Percentiles rank a stretch among this genome's conserved stretches.
Evolutionary conservation across 805 yeast genomes (phyloP).

Genomic region (Metschnikowia shivogae): DNA sequence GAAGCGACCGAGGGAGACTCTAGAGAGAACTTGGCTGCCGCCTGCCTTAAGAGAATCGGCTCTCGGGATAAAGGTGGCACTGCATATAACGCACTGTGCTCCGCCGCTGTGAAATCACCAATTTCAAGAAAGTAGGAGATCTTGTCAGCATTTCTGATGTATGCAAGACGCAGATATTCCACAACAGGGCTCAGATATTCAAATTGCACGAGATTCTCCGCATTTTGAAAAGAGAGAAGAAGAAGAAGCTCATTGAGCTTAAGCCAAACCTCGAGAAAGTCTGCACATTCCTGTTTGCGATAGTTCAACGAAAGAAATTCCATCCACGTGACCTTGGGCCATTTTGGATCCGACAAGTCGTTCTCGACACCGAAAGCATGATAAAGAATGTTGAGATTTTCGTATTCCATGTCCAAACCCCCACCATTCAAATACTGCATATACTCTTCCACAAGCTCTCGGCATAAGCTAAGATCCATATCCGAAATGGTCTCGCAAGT

Average conservation of each 20-base stretch:
- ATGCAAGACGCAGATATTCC: background rate
- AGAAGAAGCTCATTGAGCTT: slow-evolving; percentile 32
- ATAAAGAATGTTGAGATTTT: slow-evolving; percentile 25
- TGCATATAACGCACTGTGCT: slow-evolving; percentile 23
- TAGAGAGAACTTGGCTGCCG: background rate
- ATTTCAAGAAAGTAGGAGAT: slow-evolving; percentile 14
- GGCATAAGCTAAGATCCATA: background rate
- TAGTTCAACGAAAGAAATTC: slow-evolving; percentile 28
- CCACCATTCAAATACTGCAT: slow-evolving; percentile 17
- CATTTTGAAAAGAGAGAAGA: background rate
- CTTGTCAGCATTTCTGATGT: background rate
- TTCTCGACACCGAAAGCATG: slow-evolving; percentile 30
- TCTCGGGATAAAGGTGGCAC: slow-evolving; percentile 21
- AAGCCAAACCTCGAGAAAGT: slow-evolving; percentile 26
- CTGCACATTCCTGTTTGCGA: slow-evolving; percentile 25
- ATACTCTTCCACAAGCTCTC: slow-evolving; percentile 27
- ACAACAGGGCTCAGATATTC: background rate
- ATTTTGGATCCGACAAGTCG: slow-evolving; percentile 22
- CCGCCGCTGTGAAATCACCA: slow-evolving; percentile 34
- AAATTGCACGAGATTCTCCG: background rate
- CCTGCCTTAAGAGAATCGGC: slow-evolving; percentile 15
- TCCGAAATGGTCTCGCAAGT: background rate
- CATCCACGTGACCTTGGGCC: slow-evolving; percentile 40
- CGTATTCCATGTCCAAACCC: slow-evolving; percentile 9
- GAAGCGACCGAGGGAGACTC: background rate